Percentiles rank a stretch among this genome's conserved stretches.
These are phyloP conservation scores for Zymoseptoria ardabiliae DNA, from an alignment of 2,329 filamentous ascomycete species.

Conservation along the genomic window DNA sequence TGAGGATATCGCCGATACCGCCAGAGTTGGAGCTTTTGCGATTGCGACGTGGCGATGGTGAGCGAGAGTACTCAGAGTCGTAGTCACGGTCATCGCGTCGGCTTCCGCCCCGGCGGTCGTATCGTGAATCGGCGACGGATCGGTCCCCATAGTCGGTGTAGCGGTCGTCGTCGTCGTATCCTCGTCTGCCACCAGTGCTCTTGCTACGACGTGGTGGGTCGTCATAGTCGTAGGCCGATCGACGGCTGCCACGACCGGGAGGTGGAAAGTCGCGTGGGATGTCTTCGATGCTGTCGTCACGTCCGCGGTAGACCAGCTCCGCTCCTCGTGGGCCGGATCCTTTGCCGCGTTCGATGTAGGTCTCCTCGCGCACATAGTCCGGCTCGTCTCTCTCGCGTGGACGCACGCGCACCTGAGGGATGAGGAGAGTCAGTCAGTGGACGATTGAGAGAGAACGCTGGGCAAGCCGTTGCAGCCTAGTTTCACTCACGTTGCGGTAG, in stretches of 20 bases:
- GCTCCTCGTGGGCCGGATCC: conserved; percentile 32
- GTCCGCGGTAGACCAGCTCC: conserved; percentile 47
- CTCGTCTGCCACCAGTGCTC: conserved; percentile 47
- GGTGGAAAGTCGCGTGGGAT: conserved; percentile 78
- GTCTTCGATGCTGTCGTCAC: conserved; percentile 79
- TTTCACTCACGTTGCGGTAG: conserved; percentile 29
- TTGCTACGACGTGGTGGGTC: conserved; percentile 51
- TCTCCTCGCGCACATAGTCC: conserved; percentile 44
- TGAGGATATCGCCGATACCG: conserved; percentile 55
- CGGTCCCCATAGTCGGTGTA: conserved; percentile 42
- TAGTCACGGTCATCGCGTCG: conserved; percentile 42
- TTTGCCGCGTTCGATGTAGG: conserved; percentile 42
- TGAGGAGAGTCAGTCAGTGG: conserved; percentile 7
- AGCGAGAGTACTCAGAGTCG: conserved; percentile 39
- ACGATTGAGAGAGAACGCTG: not conserved
- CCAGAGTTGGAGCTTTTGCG: conserved; percentile 41
- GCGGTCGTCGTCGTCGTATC: conserved; percentile 45
- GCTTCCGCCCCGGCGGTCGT: conserved; percentile 31
- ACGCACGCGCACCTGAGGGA: conserved; percentile 28
- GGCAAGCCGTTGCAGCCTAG: not conserved
- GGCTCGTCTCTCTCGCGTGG: conserved; percentile 43
- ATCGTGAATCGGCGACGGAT: conserved; percentile 38
- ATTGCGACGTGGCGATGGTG: conserved; percentile 34
- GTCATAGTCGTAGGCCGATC: conserved; percentile 39
- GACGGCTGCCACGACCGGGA: conserved; percentile 34